Conservation (phyloP, 2,329 filamentous ascomycete species). For the Bipolaris sorokiniana region DNA sequence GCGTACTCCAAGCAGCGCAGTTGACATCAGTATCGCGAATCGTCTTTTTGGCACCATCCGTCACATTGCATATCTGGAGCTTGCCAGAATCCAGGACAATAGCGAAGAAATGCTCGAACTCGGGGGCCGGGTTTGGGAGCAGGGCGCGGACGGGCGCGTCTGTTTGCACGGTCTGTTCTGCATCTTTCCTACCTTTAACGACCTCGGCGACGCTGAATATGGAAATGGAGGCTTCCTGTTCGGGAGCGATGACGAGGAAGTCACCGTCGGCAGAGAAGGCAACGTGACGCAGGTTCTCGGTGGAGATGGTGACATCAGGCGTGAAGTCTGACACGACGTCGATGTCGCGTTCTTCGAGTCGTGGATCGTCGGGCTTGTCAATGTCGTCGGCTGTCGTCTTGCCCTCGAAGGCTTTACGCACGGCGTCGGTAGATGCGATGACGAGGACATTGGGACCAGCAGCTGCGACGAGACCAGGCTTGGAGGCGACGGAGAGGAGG, state of each 20-base stretch:
- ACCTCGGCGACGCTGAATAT: slow-evolving; percentile 75
- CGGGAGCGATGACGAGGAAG: slow-evolving; percentile 81
- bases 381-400: slow-evolving; percentile 45
- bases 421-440: slow-evolving; percentile 75
- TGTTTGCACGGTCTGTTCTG: slow-evolving; percentile 77
- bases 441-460: slow-evolving; percentile 81
- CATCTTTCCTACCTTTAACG: slow-evolving; percentile 66
- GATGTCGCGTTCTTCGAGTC: slow-evolving; percentile 51
- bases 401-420: slow-evolving; percentile 74
- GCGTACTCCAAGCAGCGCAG: slow-evolving; percentile 88
- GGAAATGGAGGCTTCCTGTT: slow-evolving; percentile 79
- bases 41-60: slow-evolving; percentile 60
- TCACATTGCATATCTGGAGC: slow-evolving; percentile 80
- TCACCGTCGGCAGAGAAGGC: slow-evolving; percentile 90
- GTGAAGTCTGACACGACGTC: slow-evolving; percentile 73
- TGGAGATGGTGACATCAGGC: slow-evolving; percentile 73
- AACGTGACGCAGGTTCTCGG: slow-evolving; percentile 84
- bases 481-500: slow-evolving; percentile 81
- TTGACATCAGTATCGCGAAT: slow-evolving; percentile 77
- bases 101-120: slow-evolving; percentile 76
- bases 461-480: slow-evolving; percentile 81
- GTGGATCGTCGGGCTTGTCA: slow-evolving; percentile 9
- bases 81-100: slow-evolving; percentile 81
- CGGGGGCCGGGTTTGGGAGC: slow-evolving; percentile 77
- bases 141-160: slow-evolving; percentile 75